phyloP scores from a whole-genome alignment of 257 asterid genomes.

The Ocimum tenuiflorum region DNA sequence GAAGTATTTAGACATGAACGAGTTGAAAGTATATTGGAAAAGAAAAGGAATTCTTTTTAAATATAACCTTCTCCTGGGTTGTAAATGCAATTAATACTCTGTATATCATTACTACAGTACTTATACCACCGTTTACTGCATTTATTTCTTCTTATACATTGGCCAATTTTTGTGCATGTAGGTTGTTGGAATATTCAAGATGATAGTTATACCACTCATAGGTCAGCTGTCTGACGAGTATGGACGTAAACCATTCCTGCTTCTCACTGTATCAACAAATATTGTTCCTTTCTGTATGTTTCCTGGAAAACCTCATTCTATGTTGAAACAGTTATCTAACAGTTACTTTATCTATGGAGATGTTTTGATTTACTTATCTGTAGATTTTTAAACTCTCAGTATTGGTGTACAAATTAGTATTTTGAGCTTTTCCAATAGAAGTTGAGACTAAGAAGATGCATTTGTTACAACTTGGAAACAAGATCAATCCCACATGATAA shows the following conservation, averaged over 20 bases:
- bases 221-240: constrained; percentile 93
- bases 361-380: not conserved
- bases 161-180: constrained; percentile 26
- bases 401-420: not conserved
- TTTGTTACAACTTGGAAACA: not conserved
- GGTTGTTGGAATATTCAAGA: constrained; percentile 84
- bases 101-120: not conserved
- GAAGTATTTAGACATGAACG: not conserved
- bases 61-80: not conserved
- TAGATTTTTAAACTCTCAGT: not conserved
- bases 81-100: no score
- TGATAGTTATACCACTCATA: constrained; percentile 74
- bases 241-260: constrained; percentile 89
- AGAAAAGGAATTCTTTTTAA: not conserved
- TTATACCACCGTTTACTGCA: not conserved
- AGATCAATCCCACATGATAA: not conserved
- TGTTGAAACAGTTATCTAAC: not conserved
- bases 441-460: not conserved
- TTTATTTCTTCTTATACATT: not conserved
- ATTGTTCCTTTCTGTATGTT: constrained; percentile 73
- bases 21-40: not conserved
- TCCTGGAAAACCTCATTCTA: constrained; percentile 8
- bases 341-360: not conserved
- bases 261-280: constrained; percentile 65
- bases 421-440: not conserved